Conservation (phyloP, 441 rosid species). For the Populus hybrid region DNA sequence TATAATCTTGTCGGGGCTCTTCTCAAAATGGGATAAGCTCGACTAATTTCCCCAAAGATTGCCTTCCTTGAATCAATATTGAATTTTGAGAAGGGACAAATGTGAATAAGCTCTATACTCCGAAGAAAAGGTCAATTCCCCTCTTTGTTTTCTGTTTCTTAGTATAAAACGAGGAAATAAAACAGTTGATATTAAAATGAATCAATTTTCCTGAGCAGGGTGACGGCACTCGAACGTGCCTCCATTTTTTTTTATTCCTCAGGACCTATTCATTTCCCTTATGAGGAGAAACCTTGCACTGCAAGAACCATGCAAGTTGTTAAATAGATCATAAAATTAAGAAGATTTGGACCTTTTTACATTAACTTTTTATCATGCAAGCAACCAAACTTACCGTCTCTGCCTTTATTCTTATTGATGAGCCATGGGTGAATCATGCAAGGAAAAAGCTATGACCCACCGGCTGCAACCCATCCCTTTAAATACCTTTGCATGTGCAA, state of each 20-base stretch:
- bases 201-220: background rate
- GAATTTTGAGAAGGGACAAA: background rate
- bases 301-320: background rate
- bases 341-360: background rate
- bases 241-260: background rate
- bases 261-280: background rate
- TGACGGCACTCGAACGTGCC: background rate
- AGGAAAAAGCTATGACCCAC: constrained; percentile 7
- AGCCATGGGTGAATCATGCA: constrained; percentile 35
- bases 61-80: background rate
- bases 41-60: background rate
- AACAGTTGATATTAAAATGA: background rate
- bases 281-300: background rate
- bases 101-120: background rate
- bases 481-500: constrained; percentile 22
- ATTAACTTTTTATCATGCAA: background rate
- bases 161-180: background rate
- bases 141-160: background rate
- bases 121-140: background rate
- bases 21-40: background rate
- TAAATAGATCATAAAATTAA: background rate
- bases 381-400: constrained; percentile 1
- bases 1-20: background rate
- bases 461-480: constrained; percentile 15
- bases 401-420: constrained; percentile 21